These are phyloP conservation scores for Lasiosphaeria hispida DNA, from an alignment of 495 filamentous ascomycete species.

Conservation along the genomic window DNA sequence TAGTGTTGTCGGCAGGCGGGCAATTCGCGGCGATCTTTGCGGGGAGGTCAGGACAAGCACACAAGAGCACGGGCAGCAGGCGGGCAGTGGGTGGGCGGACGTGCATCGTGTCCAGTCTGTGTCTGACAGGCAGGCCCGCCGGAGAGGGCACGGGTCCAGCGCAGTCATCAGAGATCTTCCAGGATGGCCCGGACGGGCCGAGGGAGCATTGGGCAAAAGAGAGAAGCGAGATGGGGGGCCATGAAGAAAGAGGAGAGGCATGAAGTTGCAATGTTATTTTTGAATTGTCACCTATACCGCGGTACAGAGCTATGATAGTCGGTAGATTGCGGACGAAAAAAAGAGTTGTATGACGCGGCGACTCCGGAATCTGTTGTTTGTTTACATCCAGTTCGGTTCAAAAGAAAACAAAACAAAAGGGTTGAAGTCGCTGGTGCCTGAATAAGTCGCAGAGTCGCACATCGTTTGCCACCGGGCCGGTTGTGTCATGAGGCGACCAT, in stretches of 20 bases:
- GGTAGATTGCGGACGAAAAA: no score
- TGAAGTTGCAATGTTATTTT: slow-evolving; percentile 24
- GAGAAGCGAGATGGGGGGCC: slow-evolving; percentile 2
- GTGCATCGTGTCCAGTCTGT: not conserved
- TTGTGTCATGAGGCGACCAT: not conserved
- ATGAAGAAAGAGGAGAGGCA: slow-evolving; percentile 7
- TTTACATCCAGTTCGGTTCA: not conserved
- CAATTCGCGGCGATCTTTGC: no score
- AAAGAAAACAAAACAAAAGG: slow-evolving; percentile 3
- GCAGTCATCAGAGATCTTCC: not conserved
- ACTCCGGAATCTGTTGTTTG: slow-evolving; percentile 3
- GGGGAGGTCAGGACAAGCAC: no score
- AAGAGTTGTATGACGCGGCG: slow-evolving; percentile 2
- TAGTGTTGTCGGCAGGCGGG: no score
- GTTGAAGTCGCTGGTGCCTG: not conserved
- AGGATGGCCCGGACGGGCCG: not conserved
- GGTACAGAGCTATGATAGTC: no score
- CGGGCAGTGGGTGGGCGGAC: no score
- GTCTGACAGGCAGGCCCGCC: not conserved
- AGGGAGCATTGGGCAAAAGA: not conserved
- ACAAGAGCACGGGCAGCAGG: no score
- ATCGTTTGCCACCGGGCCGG: not conserved
- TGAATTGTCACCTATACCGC: not conserved
- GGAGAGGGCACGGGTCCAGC: not conserved
- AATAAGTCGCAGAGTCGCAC: no score